Conservation (phyloP, 2,329 filamentous ascomycete species). For the Aspergillus sp. region DNA sequence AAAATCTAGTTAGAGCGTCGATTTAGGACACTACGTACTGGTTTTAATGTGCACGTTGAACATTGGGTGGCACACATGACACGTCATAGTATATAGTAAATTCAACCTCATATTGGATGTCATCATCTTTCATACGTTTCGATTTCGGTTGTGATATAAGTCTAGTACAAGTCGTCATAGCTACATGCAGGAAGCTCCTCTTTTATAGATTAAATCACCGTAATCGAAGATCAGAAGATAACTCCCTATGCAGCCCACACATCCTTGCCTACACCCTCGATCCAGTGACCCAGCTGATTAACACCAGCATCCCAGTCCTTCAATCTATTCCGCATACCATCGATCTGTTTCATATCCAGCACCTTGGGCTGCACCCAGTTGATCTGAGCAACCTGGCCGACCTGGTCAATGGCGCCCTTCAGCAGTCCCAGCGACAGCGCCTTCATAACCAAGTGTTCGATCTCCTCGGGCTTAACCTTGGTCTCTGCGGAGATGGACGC, state of each 20-base stretch:
- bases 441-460: slow-evolving; percentile 99
- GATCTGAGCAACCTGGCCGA: slow-evolving; percentile 89
- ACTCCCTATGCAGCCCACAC: slow-evolving; percentile 78
- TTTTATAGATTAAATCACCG: not conserved
- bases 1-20: not conserved
- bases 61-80: not conserved
- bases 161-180: slow-evolving; percentile 18
- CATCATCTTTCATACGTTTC: slow-evolving; percentile 8
- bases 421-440: slow-evolving; percentile 90
- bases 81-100: not conserved
- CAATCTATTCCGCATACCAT: slow-evolving; percentile 81
- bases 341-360: slow-evolving; percentile 91
- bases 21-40: not conserved
- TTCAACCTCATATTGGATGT: not conserved
- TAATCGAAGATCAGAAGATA: slow-evolving; percentile 8
- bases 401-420: slow-evolving; percentile 92
- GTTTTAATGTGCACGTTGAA: not conserved
- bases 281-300: slow-evolving; percentile 95
- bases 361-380: slow-evolving; percentile 99
- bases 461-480: slow-evolving; percentile 85
- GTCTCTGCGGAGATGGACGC: slow-evolving; percentile 85
- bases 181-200: slow-evolving; percentile 10
- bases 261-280: slow-evolving; percentile 88
- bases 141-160: slow-evolving; percentile 12
- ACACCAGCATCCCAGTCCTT: slow-evolving; percentile 96